Evolutionary conservation across 148 eudicot species (phyloP), one percentile per base, ranked within the genome.

Genomic region (Vaccinium myrtillus): DNA sequence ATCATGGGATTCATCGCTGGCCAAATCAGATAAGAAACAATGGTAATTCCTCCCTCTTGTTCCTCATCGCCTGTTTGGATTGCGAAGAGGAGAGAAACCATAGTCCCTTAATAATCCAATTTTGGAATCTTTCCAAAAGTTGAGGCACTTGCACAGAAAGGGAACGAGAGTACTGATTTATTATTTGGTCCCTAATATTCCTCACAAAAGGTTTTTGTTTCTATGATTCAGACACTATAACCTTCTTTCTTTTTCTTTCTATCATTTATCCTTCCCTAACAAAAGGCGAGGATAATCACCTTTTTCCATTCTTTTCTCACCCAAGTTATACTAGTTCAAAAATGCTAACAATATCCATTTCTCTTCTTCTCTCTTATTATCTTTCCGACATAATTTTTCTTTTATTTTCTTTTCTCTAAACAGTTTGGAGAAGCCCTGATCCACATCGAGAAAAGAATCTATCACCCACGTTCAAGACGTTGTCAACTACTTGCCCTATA

Each of bases 1-100:
- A 92, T 86, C 95, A 92, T 50, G 93, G 97, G 81, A 95, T 93
- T 83, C 90, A 91, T 54, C 89, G 98, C 12, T 94, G 98, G 96
- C 98, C 98, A 43, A 91, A 96, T 86, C 96, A n/a, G 65, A 95
- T 71, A 96, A 93, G 89, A 96, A 91, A 81, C 90, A 92, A 80
- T 91, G 89, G 86, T 77, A 94, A 93, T 79, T 59, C 92, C 79
- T 90, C 94, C 59, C n/a, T 92, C 92, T 48, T 6, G 1, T 92
- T 92, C 89, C 58, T 54, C 13, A 5, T 54, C 19, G 0, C 58
- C 18, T 54, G 18, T 54, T 54, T 14, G 18, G 58, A 54, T 54
- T 54, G 58, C 6, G 18, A 54, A 54, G 58, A 54, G 5, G 58
- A 54, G 58, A 54, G 58, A 54, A 54, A 54, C 58, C 58, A 54